Percentiles rank a stretch among this genome's conserved stretches.
These are phyloP conservation scores for Dacryopinax spathularia DNA, from an alignment of 768 basidiomycete species.

Conservation along the genomic window DNA sequence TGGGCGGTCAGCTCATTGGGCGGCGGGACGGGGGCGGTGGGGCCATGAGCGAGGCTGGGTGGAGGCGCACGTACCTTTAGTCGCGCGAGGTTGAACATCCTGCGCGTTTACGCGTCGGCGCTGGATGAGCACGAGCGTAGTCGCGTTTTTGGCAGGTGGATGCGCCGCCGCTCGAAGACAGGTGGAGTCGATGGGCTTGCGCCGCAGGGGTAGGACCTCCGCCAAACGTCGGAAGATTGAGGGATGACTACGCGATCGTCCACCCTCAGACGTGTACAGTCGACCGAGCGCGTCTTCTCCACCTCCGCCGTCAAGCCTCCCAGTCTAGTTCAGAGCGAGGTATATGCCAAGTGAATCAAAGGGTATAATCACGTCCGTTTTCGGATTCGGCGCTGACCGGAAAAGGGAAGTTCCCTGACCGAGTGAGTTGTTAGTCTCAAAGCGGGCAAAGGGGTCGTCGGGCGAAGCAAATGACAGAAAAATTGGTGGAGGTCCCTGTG, in stretches of 20 bases:
- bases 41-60: neutral
- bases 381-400: neutral
- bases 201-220: neutral
- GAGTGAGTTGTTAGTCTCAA: too few species aligned
- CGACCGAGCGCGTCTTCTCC: neutral
- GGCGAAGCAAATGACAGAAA: neutral
- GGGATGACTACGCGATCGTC: too few species aligned
- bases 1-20: neutral
- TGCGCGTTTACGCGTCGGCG: neutral
- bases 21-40: neutral
- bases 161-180: neutral
- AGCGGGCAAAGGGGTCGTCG: too few species aligned
- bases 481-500: neutral
- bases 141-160: neutral
- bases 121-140: too few species aligned
- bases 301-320: too few species aligned
- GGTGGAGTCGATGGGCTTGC: neutral
- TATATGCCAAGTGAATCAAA: neutral
- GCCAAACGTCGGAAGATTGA: neutral
- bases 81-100: slow-evolving; percentile 23
- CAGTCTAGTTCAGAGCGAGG: neutral
- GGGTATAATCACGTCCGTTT: neutral
- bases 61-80: slow-evolving; percentile 17
- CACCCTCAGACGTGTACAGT: too few species aligned
- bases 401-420: neutral